Conservation (phyloP, 805 yeast species). For the Yamadazyma philogaea region DNA sequence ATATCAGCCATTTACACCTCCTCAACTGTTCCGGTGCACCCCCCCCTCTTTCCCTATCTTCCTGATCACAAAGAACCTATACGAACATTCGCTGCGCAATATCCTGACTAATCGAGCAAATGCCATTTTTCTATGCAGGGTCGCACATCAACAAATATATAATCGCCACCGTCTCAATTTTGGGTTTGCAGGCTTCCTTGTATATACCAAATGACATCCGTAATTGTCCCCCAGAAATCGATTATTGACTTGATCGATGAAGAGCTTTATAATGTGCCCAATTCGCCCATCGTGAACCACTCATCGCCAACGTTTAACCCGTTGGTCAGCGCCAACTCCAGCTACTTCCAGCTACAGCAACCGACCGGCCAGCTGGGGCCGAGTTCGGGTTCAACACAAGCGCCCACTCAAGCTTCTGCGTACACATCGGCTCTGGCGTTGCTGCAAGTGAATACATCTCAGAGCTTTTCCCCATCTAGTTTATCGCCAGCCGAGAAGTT, state of each 20-base stretch:
- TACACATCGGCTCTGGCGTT: background rate
- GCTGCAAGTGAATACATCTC: no score
- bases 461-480: background rate
- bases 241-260: conserved; percentile 60
- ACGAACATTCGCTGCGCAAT: conserved; percentile 7
- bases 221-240: conserved; percentile 53
- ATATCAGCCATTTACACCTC: no score
- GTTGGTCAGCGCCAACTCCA: conserved; percentile 6
- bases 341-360: conserved; percentile 2
- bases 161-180: conserved; percentile 8
- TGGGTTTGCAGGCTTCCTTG: conserved; percentile 1
- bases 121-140: conserved; percentile 3
- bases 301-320: conserved; percentile 12
- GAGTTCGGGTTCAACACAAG: background rate
- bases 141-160: conserved; percentile 7
- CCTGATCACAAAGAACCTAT: conserved; percentile 4
- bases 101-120: conserved; percentile 5
- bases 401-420: background rate
- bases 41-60: background rate
- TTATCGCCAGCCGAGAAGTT: no score
- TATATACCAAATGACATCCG: conserved; percentile 36
- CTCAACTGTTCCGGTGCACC: background rate
- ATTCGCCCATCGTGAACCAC: conserved; percentile 18
- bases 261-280: conserved; percentile 47
- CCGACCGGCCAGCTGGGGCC: background rate